Evolutionary conservation across 208 protist species (phyloP).

Genomic region (Crithidia thermophila): DNA sequence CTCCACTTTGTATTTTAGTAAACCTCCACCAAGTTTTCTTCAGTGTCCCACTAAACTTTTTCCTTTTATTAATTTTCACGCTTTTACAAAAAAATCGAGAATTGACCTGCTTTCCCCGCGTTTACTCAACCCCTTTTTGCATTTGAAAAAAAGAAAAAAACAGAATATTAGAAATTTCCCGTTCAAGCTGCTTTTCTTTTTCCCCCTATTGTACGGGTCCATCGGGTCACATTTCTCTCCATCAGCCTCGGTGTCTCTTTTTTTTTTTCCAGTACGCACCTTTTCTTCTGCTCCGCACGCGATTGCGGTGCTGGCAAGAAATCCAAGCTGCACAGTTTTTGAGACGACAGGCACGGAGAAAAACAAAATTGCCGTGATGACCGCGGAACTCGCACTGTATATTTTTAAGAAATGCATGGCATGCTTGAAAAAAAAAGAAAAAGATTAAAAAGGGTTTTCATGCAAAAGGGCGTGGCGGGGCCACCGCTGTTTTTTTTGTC

Average conservation of each 20-base stretch:
- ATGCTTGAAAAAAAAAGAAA: too few species aligned
- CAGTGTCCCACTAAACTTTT: slow-evolving; percentile 7
- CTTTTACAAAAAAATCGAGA: slow-evolving; percentile 3
- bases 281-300: too few species aligned
- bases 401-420: too few species aligned
- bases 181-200: background rate
- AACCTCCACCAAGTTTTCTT: too few species aligned
- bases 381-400: too few species aligned
- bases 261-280: slow-evolving; percentile 1
- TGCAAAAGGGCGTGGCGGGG: background rate
- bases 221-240: too few species aligned
- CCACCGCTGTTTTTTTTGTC: slow-evolving; percentile 18
- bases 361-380: too few species aligned
- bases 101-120: slow-evolving; percentile 7
- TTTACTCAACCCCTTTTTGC: background rate
- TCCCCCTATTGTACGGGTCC: background rate
- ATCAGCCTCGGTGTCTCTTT: too few species aligned
- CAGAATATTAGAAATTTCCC: background rate
- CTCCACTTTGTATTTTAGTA: too few species aligned
- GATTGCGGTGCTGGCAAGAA: too few species aligned
- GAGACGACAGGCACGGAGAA: too few species aligned
- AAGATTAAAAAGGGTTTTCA: background rate
- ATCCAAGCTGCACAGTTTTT: too few species aligned
- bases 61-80: slow-evolving; percentile 13
- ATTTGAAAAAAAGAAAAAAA: background rate